Evolutionary conservation across 176 grass and related monocot species (phyloP).

Genomic region (Bromus sterilis): DNA sequence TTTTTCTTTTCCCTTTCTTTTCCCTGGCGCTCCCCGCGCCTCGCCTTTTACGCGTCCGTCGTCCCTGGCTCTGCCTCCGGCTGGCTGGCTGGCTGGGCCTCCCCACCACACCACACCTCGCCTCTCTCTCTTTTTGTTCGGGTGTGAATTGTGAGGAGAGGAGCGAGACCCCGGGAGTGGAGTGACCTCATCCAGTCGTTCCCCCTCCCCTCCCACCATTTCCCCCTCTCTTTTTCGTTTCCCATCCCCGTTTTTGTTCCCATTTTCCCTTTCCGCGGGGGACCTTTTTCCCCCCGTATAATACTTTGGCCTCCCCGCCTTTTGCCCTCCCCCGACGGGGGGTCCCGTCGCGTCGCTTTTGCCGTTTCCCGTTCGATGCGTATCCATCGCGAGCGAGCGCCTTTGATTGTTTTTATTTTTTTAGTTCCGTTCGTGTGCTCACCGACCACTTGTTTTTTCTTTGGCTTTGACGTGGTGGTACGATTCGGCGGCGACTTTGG

Average conservation of each 20-base stretch:
- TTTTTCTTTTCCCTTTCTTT: not conserved
- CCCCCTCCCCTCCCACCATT: not conserved
- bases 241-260: not conserved
- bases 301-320: not conserved
- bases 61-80: too few species aligned
- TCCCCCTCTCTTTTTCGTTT: not conserved
- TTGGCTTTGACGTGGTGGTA: too few species aligned
- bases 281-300: not conserved
- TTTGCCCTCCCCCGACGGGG: not conserved
- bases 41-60: not conserved
- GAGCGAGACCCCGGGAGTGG: not conserved
- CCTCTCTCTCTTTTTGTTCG: slow-evolving; percentile 33
- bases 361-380: not conserved
- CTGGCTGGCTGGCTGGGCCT: too few species aligned
- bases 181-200: slow-evolving; percentile 42
- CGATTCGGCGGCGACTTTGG: not conserved
- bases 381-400: not conserved
- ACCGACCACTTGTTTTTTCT: slow-evolving; percentile 7
- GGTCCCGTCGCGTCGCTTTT: not conserved
- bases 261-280: not conserved
- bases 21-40: too few species aligned
- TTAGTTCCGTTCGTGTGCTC: not conserved
- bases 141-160: slow-evolving; percentile 46
- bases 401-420: not conserved
- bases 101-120: too few species aligned